Evolutionary conservation across 2,329 filamentous ascomycete species (phyloP).

Genomic region (Fusarium agapanthi): DNA sequence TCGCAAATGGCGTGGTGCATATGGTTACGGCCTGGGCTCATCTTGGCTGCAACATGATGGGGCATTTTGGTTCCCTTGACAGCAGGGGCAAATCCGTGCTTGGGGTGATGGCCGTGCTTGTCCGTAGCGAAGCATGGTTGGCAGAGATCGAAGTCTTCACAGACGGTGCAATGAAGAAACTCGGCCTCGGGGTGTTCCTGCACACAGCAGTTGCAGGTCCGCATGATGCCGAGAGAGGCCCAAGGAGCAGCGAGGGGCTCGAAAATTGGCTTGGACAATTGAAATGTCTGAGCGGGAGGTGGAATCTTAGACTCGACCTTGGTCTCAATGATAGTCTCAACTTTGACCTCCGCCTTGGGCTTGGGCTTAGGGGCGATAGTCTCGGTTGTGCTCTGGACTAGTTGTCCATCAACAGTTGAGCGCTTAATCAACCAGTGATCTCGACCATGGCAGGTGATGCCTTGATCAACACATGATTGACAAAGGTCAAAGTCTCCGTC

Average conservation of each 20-base stretch:
- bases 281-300: constrained; percentile 14
- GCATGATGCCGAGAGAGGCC: constrained; percentile 50
- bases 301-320: constrained; percentile 37
- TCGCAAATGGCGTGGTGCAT: constrained; percentile 92
- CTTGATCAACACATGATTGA: constrained; percentile 76
- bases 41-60: constrained; percentile 69
- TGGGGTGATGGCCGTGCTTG: constrained; percentile 90
- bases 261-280: constrained; percentile 30
- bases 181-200: constrained; percentile 76
- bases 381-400: constrained; percentile 88
- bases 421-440: constrained; percentile 97
- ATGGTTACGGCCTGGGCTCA: constrained; percentile 81
- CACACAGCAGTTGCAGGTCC: constrained; percentile 76
- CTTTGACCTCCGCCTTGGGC: constrained; percentile 36
- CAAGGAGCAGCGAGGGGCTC: constrained; percentile 34
- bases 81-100: constrained; percentile 79
- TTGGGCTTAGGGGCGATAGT: constrained; percentile 71
- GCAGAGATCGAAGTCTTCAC: constrained; percentile 94
- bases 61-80: constrained; percentile 70
- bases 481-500: constrained; percentile 95
- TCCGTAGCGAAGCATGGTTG: constrained; percentile 78
- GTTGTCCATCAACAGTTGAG: constrained; percentile 77
- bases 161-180: constrained; percentile 85
- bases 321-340: constrained; percentile 31
- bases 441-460: constrained; percentile 78